Conservation (phyloP, 1,284 basidiomycete species). For the Exobasidium cylindrosporum region DNA sequence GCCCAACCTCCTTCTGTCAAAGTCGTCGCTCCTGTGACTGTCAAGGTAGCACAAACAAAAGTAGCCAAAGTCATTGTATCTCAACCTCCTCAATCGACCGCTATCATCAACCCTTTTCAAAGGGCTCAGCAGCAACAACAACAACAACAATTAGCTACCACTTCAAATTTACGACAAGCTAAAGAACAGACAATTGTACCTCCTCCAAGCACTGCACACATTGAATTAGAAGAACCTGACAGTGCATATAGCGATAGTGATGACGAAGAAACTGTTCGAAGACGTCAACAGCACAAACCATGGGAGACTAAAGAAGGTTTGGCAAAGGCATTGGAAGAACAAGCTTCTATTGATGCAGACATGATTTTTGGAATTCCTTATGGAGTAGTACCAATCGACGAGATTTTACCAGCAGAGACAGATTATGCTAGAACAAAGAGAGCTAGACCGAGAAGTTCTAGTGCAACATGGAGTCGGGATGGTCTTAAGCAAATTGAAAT, state of each 20-base stretch:
- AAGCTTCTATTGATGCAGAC: conserved; percentile 45
- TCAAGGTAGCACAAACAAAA: not conserved
- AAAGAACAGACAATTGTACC: not conserved
- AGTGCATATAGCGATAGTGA: conserved; percentile 52
- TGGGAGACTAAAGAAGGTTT: conserved; percentile 49
- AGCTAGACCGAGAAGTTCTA: conserved; percentile 38
- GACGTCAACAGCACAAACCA: conserved; percentile 40
- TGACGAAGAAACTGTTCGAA: conserved; percentile 45
- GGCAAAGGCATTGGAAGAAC: conserved; percentile 37
- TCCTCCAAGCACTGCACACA: conserved; percentile 14
- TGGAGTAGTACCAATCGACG: conserved; percentile 43
- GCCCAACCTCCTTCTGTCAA: not conserved
- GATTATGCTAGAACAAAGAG: conserved; percentile 26
- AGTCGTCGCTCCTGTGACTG: not conserved
- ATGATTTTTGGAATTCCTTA: conserved; percentile 50
- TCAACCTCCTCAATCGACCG: conserved; percentile 8
- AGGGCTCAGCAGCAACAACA: conserved; percentile 20
- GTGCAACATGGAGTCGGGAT: conserved; percentile 48
- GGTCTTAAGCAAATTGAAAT: conserved; percentile 50
- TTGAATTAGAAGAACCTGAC: conserved; percentile 36
- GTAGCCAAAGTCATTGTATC: not conserved
- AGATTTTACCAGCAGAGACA: conserved; percentile 34
- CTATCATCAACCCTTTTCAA: not conserved
- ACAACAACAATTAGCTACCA: conserved; percentile 23
- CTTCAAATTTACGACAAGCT: not conserved